These are phyloP conservation scores for Trametes elegans DNA, from an alignment of 768 basidiomycete genomes.

Conservation along the genomic window DNA sequence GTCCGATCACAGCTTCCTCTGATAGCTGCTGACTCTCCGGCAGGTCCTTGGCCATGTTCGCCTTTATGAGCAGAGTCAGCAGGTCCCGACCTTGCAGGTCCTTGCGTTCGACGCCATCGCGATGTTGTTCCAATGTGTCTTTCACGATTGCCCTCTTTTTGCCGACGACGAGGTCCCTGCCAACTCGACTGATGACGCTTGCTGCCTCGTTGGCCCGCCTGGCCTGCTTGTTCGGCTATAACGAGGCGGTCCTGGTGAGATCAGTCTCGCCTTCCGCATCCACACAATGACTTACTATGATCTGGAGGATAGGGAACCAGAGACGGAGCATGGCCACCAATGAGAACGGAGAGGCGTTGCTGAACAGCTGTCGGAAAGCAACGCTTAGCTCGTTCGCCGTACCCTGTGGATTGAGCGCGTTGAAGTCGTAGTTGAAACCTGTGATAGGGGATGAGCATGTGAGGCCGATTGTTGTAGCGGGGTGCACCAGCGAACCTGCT, in stretches of 20 bases:
- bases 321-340: not conserved
- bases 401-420: slow-evolving; percentile 27
- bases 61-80: slow-evolving; percentile 56
- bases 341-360: not conserved
- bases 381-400: slow-evolving; percentile 30
- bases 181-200: slow-evolving; percentile 27
- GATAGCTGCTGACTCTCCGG: slow-evolving; percentile 52
- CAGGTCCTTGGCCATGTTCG: slow-evolving; percentile 63
- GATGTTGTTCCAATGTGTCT: slow-evolving; percentile 21
- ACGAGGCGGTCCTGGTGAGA: too few relatives aligned
- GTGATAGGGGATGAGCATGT: not conserved
- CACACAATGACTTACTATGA: slow-evolving; percentile 12
- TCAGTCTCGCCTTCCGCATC: not conserved
- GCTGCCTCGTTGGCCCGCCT: slow-evolving; percentile 6
- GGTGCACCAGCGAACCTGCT: slow-evolving; percentile 29
- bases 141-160: slow-evolving; percentile 17
- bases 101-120: slow-evolving; percentile 32
- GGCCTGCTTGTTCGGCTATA: slow-evolving; percentile 1
- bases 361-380: slow-evolving; percentile 30
- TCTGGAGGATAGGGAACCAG: slow-evolving; percentile 22
- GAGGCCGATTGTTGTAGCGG: not conserved
- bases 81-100: slow-evolving; percentile 47
- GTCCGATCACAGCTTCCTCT: slow-evolving; percentile 60
- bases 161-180: slow-evolving; percentile 27
- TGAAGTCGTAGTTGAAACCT: slow-evolving; percentile 38